phyloP scores from a whole-genome alignment of 2,329 filamentous ascomycete species.

The Cladosporium austrohemisphaericum region DNA sequence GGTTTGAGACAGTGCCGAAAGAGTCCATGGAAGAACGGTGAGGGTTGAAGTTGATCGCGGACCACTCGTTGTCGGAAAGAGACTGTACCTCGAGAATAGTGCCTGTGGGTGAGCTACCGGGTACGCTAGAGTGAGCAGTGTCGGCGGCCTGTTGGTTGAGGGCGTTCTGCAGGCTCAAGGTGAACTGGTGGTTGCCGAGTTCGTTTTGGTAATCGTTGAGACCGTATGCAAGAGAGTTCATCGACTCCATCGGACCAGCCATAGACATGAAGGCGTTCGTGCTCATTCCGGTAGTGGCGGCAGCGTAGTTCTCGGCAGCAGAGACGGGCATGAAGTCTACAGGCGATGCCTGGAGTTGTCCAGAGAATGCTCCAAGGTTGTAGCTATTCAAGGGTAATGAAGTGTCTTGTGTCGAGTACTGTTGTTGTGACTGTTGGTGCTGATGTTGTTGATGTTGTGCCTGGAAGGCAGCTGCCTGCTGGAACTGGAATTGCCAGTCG shows the following conservation, averaged over 20 bases:
- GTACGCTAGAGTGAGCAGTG: slow-evolving; percentile 36
- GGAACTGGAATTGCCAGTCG: slow-evolving; percentile 44
- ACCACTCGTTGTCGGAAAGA: slow-evolving; percentile 87
- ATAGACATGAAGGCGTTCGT: slow-evolving; percentile 39
- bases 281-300: slow-evolving; percentile 40
- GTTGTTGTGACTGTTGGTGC: slow-evolving; percentile 20
- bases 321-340: slow-evolving; percentile 46
- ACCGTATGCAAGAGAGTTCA: slow-evolving; percentile 41
- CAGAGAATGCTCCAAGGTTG: slow-evolving; percentile 36
- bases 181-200: slow-evolving; percentile 51
- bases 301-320: slow-evolving; percentile 34
- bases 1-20: slow-evolving; percentile 76
- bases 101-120: slow-evolving; percentile 66
- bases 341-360: slow-evolving; percentile 43
- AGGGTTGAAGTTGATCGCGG: slow-evolving; percentile 53
- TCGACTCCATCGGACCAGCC: slow-evolving; percentile 42
- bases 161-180: slow-evolving; percentile 43
- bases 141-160: slow-evolving; percentile 43
- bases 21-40: slow-evolving; percentile 62
- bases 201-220: slow-evolving; percentile 70
- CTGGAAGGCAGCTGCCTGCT: slow-evolving; percentile 20
- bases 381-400: slow-evolving; percentile 31
- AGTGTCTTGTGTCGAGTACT: slow-evolving; percentile 23
- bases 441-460: slow-evolving; percentile 10
- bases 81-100: slow-evolving; percentile 85